Percentiles rank a stretch among this genome's conserved stretches.
Evolutionary conservation across 2,329 filamentous ascomycete genomes (phyloP).

Genomic region (Lachnellula willkommii): DNA sequence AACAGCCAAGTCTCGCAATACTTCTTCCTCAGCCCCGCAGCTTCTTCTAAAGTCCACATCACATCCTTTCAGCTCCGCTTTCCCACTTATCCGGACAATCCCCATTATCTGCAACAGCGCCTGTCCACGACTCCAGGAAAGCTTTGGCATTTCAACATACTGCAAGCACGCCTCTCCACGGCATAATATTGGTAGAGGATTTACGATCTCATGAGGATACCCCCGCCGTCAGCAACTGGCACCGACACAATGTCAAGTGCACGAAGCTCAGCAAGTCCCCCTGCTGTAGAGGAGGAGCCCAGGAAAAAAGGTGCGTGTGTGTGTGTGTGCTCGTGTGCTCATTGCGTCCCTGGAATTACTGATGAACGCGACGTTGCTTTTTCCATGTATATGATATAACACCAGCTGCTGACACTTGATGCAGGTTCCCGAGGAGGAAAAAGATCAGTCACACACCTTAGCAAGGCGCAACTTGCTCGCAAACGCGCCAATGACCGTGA

Average conservation of each 20-base stretch:
- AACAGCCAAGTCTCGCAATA: not conserved
- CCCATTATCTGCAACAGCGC: not conserved
- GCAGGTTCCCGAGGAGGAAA: constrained; percentile 42
- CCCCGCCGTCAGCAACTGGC: constrained; percentile 2
- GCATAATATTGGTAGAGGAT: not conserved
- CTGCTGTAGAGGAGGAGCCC: constrained; percentile 11
- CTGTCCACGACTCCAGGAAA: not conserved
- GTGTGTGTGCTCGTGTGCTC: not conserved
- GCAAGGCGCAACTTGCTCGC: constrained; percentile 78
- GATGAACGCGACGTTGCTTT: not conserved
- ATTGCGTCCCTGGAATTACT: not conserved
- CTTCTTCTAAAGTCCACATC: not conserved
- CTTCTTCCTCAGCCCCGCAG: not conserved
- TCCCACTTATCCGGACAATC: not conserved
- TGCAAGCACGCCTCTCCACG: too few species aligned
- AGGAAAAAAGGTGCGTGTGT: constrained; percentile 14
- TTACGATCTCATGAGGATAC: constrained; percentile 3
- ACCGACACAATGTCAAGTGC: constrained; percentile 11
- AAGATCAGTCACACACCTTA: constrained; percentile 80
- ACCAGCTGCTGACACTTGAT: not conserved
- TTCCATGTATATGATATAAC: not conserved
- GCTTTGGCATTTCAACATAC: not conserved
- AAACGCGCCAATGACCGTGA: constrained; percentile 90
- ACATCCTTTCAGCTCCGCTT: not conserved
- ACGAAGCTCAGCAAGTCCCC: constrained; percentile 13